A percentile compares a stretch with the other conserved stretches of the same genome.
Evolutionary conservation across 2,329 filamentous ascomycete species (phyloP).

Genomic region (Fusarium praegraminearum): DNA sequence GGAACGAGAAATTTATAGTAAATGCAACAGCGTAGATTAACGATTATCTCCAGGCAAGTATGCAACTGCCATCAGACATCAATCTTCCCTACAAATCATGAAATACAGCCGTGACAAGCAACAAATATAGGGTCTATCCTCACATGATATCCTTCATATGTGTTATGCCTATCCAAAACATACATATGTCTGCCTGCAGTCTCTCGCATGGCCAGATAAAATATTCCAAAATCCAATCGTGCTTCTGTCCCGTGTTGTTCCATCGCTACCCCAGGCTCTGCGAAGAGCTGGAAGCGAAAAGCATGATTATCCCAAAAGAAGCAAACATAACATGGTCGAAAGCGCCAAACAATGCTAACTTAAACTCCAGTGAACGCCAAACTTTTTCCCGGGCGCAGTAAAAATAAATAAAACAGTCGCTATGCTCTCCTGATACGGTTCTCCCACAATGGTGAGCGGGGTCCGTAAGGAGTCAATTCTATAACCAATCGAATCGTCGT

Average conservation of each 20-base stretch:
- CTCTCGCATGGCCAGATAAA: slow-evolving; percentile 12
- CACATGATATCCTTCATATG: slow-evolving; percentile 25
- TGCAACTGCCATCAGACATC: slow-evolving; percentile 24
- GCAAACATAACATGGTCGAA: slow-evolving; percentile 32
- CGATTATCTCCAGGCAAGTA: slow-evolving; percentile 33
- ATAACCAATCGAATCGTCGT: slow-evolving; percentile 55
- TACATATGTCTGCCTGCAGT: slow-evolving; percentile 27
- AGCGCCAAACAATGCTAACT: slow-evolving; percentile 45
- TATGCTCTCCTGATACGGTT: slow-evolving; percentile 65
- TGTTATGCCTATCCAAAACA: slow-evolving; percentile 19
- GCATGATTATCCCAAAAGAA: slow-evolving; percentile 26
- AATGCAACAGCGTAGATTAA: slow-evolving; percentile 22
- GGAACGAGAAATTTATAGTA: not conserved
- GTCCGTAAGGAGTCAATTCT: slow-evolving; percentile 62
- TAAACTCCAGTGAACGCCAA: slow-evolving; percentile 45
- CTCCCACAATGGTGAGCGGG: slow-evolving; percentile 51
- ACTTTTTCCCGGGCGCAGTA: slow-evolving; percentile 44
- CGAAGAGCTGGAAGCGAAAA: slow-evolving; percentile 36
- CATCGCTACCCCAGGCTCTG: slow-evolving; percentile 32
- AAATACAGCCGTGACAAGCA: slow-evolving; percentile 12
- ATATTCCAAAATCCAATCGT: slow-evolving; percentile 22
- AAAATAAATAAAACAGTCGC: slow-evolving; percentile 58
- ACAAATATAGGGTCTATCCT: slow-evolving; percentile 35
- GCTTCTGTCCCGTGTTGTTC: slow-evolving; percentile 41
- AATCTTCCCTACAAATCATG: slow-evolving; percentile 18